Base-by-base conservation (phyloP, 2,329 filamentous ascomycete species). In the Trichophyton schoenleinii region DNA sequence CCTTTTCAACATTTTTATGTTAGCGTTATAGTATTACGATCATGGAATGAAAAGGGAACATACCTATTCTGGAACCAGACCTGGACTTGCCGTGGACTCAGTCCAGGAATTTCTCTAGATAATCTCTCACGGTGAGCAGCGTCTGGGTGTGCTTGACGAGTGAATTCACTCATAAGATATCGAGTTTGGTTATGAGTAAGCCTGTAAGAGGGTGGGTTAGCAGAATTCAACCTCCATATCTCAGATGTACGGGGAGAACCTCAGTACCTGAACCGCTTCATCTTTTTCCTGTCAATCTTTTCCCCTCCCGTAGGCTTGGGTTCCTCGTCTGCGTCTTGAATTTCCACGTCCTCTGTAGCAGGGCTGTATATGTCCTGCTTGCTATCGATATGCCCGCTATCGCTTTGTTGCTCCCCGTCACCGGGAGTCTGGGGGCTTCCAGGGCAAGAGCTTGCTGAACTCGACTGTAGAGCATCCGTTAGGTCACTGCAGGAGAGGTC, bases 11-110 rank as follows among this genome's bases (percentile, higher is more conserved):
- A 62, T 31, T n/a, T 34, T 5, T 48, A 48, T 36, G 25, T 60
- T 59, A 60, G 42, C 49, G 7, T 57, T 52, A 20, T 6, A 52
- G 58, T 59, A 46, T 52, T 36, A 6, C 8, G 25, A 7, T 41
- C 42, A 62, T 46, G 22, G 48, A 2, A 9, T 9, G 6, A 20
- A 58, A 20, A 9, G 55, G 70, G 81, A 68, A 81, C 20, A 8
- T 20, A 96, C 91, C 91, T 84, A 75, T 97, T 97, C 75, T 97
- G 91, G 75, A 97, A 97, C 92, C 91, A 97, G 58, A 97, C 91
- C 74, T 97, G 91, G 25, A 97, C 92, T 72, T 97, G 91, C 64
- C 91, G 84, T 42, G 91, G 89, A 68, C 89, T 96, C 57, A 97
- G 77, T 0, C 91, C 92, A 36, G 92, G 91, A 53, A 97, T 96